A percentile compares a stretch with the other conserved stretches of the same genome.
Conservation (phyloP, 257 asterid species). For the Plantago ovata region DNA sequence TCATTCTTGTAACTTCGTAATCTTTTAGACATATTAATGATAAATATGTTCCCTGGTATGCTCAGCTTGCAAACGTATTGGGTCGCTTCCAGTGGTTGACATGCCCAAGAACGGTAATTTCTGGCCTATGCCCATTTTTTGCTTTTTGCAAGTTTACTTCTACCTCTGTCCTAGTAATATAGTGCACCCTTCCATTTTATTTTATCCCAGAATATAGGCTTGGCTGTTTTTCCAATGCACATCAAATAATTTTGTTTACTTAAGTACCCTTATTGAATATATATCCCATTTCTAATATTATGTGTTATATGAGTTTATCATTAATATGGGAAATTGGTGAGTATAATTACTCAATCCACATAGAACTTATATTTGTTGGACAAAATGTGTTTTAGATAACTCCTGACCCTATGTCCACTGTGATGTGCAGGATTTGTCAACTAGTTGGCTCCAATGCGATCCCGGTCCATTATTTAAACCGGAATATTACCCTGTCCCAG, state of each 20-base stretch:
- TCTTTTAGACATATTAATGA: not conserved
- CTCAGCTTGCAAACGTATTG: conserved; percentile 86
- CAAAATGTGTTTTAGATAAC: no score
- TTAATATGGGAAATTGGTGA: no score
- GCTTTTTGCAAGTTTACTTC: conserved; percentile 7
- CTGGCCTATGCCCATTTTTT: conserved; percentile 11
- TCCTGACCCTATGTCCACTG: conserved; percentile 13
- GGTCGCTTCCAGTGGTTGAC: conserved; percentile 93
- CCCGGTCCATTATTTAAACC: conserved; percentile 85
- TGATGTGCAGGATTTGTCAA: conserved; percentile 71
- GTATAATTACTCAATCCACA: no score
- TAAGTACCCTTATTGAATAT: no score
- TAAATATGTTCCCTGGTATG: conserved; percentile 19
- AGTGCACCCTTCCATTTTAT: no score
- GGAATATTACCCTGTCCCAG: conserved; percentile 58
- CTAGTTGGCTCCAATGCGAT: conserved; percentile 95
- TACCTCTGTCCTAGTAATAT: conserved; percentile 1
- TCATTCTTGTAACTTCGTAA: no score
- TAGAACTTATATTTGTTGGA: no score
- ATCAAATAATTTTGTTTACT: no score
- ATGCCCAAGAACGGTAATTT: conserved; percentile 89
- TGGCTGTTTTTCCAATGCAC: no score
- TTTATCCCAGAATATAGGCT: no score
- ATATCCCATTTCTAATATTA: no score
- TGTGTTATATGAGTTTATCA: no score